Base-by-base conservation (phyloP, 1,284 basidiomycete genomes). In the Ganoderma meredithae region DNA sequence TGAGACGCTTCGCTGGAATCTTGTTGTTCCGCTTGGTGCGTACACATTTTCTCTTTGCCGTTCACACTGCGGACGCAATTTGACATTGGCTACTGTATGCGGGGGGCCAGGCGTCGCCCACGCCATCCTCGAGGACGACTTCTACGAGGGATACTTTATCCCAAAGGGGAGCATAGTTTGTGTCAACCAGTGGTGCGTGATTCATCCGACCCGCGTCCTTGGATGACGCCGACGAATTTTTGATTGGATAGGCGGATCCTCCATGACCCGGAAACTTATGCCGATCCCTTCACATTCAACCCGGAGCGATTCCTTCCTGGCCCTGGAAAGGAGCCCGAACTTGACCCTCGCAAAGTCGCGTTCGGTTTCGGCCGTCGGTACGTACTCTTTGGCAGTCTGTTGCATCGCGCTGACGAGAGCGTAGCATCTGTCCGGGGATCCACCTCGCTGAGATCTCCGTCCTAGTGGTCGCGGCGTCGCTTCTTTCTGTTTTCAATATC, bases 361-460 rank as follows among this genome's bases (percentile, higher is more conserved):
- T 79, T 78, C 52, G 78, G 77, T 10, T 78, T 78, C 62, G 77
- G 77, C 17, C 67, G 77, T 47, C 68, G 78, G 76, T 75, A 47
- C 63, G 73, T 63, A 17, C n/a, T 47, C 31, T 15, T 3, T 19
- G 15, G 22, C 8, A 1, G 36, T 4, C 5, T 40, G 39, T 58
- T 36, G 19, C 17, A 5, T 31, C 27, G 44, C 41, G 17, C 49
- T 27, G 41, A 31, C n/a, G 1, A 3, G 33, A 39, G 19, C 17
- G 15, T 63, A 75, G 74, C 12, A 69, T 75, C 22, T 75, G 75
- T 59, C 75, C 75, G 43, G 76, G 77, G 15, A 53, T 73, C 2
- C 69, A 77, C 49, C 67, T 81, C 43, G 79, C 79, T 12, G 78
- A 81, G 27, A 70, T 76, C 1, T 78, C 78, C 6, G 68, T 79